Percentiles rank a stretch among this genome's conserved stretches.
These are phyloP conservation scores for California macrophylla DNA, from an alignment of 441 rosid species.

Conservation along the genomic window DNA sequence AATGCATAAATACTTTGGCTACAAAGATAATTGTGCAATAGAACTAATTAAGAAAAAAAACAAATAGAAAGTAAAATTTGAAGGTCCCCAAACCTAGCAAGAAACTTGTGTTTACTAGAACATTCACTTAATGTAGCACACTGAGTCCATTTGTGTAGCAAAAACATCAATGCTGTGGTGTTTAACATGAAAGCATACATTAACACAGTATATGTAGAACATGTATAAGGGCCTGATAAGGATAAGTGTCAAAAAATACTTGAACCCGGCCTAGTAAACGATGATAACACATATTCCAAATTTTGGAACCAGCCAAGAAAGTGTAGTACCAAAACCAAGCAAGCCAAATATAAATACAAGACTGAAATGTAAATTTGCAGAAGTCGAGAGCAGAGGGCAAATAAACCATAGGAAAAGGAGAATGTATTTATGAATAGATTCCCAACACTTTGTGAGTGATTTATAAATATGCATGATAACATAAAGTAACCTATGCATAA, in stretches of 20 bases:
- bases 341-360: neutral
- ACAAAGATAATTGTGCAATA: neutral
- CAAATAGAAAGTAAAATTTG: neutral
- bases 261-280: neutral
- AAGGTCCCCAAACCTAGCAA: neutral
- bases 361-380: neutral
- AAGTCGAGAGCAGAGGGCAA: neutral
- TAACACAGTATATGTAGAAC: neutral
- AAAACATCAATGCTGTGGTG: neutral
- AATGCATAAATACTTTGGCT: neutral
- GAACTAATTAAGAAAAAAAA: neutral
- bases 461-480: neutral
- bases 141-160: neutral
- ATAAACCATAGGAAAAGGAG: neutral
- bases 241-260: no score
- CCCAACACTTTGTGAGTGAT: neutral
- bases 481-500: conserved; percentile 4
- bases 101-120: neutral
- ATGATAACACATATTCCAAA: neutral
- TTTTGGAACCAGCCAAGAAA: neutral
- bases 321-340: neutral
- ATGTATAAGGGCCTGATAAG: neutral
- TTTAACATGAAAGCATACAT: neutral
- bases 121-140: neutral
- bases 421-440: neutral